Evolutionary conservation across 352 stramenopile genomes (phyloP).

Genomic region (Nothophytophthora sp.): DNA sequence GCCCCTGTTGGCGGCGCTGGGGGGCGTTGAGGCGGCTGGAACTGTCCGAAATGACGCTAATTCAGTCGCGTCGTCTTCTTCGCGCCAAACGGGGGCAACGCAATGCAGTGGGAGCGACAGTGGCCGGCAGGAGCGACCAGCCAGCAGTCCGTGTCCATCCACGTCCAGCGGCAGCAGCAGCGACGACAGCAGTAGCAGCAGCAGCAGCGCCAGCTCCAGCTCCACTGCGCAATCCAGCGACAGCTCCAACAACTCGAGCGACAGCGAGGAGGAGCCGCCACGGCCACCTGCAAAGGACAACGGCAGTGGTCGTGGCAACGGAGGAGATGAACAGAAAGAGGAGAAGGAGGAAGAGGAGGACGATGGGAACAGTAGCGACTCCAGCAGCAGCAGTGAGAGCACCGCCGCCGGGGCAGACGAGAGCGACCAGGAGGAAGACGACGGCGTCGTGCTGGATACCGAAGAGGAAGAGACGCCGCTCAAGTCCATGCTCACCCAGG

Average conservation of each 20-base stretch:
- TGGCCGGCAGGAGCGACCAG: conserved; percentile 24
- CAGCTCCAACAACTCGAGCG: conserved; percentile 17
- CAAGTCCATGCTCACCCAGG: conserved; percentile 27
- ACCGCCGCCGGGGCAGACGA: conserved; percentile 12
- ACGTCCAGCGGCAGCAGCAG: conserved; percentile 33
- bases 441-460: conserved; percentile 44
- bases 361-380: conserved; percentile 32
- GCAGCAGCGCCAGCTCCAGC: conserved; percentile 27
- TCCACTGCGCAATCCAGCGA: conserved; percentile 29
- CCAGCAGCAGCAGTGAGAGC: conserved; percentile 33
- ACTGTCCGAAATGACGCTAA: neutral
- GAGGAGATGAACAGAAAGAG: conserved; percentile 25
- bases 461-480: conserved; percentile 58
- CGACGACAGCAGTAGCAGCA: conserved; percentile 26
- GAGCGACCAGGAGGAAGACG: conserved; percentile 31
- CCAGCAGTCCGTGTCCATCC: conserved; percentile 39
- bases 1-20: conserved; percentile 1
- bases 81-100: conserved; percentile 1
- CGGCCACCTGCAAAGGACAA: conserved; percentile 14
- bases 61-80: neutral
- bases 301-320: conserved; percentile 6
- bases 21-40: conserved; percentile 2
- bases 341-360: conserved; percentile 20
- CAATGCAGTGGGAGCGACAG: conserved; percentile 6
- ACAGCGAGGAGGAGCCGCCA: conserved; percentile 25